phyloP scores from a whole-genome alignment of 2,329 filamentous ascomycete genomes.

The Neospermospora avenae region DNA sequence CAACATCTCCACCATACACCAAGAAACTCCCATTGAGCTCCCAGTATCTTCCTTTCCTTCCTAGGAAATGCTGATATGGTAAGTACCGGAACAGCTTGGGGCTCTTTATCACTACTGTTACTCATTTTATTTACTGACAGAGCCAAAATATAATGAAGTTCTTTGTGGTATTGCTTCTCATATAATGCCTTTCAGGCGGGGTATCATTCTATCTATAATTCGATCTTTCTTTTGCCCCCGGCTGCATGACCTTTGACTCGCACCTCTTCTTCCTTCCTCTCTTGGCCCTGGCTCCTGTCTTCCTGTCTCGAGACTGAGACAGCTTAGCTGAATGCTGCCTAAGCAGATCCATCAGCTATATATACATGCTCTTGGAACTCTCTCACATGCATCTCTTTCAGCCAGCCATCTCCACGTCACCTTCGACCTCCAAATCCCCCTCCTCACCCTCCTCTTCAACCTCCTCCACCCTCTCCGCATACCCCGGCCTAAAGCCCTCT shows the following conservation, averaged over 20 bases:
- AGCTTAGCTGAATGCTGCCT: background rate
- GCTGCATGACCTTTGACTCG: background rate
- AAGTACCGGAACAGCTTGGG: too few relatives aligned
- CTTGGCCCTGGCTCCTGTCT: background rate
- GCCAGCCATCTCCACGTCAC: background rate
- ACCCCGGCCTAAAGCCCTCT: conserved; percentile 69
- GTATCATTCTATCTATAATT: background rate
- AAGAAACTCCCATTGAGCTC: too few relatives aligned
- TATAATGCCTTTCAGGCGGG: background rate
- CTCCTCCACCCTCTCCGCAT: conserved; percentile 48
- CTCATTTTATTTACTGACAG: too few relatives aligned
- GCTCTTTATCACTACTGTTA: too few relatives aligned
- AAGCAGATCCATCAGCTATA: background rate
- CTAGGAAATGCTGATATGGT: too few relatives aligned
- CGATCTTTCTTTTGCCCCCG: background rate
- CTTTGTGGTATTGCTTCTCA: too few relatives aligned
- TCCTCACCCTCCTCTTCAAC: conserved; percentile 35
- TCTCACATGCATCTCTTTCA: background rate
- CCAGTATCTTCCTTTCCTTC: too few relatives aligned
- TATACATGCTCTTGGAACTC: background rate
- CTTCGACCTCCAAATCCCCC: background rate
- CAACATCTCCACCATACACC: too few relatives aligned
- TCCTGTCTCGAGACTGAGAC: background rate
- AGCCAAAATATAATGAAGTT: too few relatives aligned
- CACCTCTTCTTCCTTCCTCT: too few relatives aligned